Evolutionary conservation across 2,329 filamentous ascomycete species (phyloP).

Genomic region (Fusarium camptoceras): DNA sequence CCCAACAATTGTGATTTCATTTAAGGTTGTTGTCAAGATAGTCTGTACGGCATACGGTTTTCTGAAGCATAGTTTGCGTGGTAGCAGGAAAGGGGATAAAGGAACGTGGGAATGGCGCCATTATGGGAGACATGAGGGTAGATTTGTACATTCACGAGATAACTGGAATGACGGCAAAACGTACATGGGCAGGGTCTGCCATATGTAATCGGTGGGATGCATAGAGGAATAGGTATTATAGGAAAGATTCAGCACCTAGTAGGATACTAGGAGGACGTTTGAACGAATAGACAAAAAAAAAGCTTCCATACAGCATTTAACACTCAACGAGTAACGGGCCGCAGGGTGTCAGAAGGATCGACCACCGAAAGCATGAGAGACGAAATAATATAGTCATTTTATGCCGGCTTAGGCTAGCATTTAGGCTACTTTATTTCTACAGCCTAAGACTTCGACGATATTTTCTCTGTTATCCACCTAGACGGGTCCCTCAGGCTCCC

Average conservation of each 20-base stretch:
- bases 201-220: conserved; percentile 16
- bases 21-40: conserved; percentile 37
- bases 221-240: conserved; percentile 14
- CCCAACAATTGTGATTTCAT: conserved; percentile 44
- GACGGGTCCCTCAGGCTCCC: too few species aligned
- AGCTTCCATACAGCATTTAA: not conserved
- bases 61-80: conserved; percentile 9
- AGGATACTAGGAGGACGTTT: conserved; percentile 22
- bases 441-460: too few species aligned
- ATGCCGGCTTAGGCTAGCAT: too few species aligned
- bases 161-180: conserved; percentile 8
- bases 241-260: conserved; percentile 3
- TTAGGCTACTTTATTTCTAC: too few species aligned
- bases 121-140: conserved; percentile 23
- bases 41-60: conserved; percentile 17
- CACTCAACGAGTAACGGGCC: too few species aligned
- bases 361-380: too few species aligned
- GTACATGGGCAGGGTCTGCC: conserved; percentile 1
- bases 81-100: conserved; percentile 10
- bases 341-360: too few species aligned
- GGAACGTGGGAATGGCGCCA: conserved; percentile 18
- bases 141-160: conserved; percentile 36
- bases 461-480: too few species aligned
- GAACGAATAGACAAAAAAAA: conserved; percentile 39
- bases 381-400: too few species aligned